Evolutionary conservation across 495 filamentous ascomycete species (phyloP).

Genomic region (Penicillium manginii): DNA sequence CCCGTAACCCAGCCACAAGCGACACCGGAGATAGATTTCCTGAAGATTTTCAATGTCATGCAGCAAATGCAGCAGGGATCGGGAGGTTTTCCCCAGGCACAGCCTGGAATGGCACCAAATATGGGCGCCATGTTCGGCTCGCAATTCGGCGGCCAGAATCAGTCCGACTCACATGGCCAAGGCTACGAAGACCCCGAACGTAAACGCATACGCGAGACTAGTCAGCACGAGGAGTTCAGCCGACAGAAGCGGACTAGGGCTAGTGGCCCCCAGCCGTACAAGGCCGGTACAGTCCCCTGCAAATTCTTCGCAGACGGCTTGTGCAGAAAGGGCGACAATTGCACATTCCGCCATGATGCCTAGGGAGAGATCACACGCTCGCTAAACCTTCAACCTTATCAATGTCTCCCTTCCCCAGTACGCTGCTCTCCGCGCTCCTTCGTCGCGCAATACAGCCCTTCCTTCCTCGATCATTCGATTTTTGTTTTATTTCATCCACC

Average conservation of each 20-base stretch:
- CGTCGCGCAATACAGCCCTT: not conserved
- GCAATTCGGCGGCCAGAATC: constrained; percentile 45
- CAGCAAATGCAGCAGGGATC: constrained; percentile 39
- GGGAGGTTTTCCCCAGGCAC: constrained; percentile 26
- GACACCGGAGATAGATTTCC: constrained; percentile 35
- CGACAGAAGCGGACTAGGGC: constrained; percentile 40
- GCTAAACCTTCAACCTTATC: not conserved
- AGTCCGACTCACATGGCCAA: constrained; percentile 25
- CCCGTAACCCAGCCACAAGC: constrained; percentile 27
- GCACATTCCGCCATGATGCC: constrained; percentile 74
- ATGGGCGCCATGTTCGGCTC: constrained; percentile 54
- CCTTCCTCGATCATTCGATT: constrained; percentile 9
- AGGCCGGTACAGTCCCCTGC: constrained; percentile 60
- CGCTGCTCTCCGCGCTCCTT: not conserved
- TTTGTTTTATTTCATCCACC: constrained; percentile 2
- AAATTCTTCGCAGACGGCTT: constrained; percentile 77
- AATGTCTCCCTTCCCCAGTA: not conserved
- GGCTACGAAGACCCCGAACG: constrained; percentile 48
- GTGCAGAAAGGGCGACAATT: constrained; percentile 83
- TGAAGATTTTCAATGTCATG: constrained; percentile 41
- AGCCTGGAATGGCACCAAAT: constrained; percentile 38
- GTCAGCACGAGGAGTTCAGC: constrained; percentile 37
- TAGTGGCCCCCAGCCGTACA: constrained; percentile 44
- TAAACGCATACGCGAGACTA: constrained; percentile 45
- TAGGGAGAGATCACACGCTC: not conserved